Percentiles rank a stretch among this genome's conserved stretches.
Evolutionary conservation across 176 grass and related monocot species (phyloP).

Genomic region (Carex scoparia): DNA sequence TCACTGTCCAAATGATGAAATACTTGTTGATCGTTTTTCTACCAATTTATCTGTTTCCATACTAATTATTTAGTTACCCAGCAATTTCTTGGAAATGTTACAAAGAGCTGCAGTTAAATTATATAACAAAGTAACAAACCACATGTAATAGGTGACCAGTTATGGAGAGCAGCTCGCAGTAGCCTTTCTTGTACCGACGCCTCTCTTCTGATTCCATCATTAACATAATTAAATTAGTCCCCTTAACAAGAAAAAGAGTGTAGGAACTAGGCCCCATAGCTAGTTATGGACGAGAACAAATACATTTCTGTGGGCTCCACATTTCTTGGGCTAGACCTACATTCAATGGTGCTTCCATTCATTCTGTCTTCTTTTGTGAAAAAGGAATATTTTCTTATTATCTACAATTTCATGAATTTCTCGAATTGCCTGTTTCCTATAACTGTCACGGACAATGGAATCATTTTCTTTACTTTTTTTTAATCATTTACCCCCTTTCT

Average conservation of each 20-base stretch:
- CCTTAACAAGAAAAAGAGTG: not conserved
- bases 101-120: too few species aligned
- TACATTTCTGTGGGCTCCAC: not conserved
- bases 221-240: not conserved
- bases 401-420: not conserved
- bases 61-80: not conserved
- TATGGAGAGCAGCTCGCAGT: not conserved
- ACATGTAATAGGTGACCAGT: not conserved
- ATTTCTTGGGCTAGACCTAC: constrained; percentile 14
- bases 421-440: not conserved
- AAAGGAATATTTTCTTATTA: constrained; percentile 3
- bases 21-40: not conserved
- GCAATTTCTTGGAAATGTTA: not conserved
- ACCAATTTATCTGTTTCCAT: not conserved
- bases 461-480: not conserved
- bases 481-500: not conserved
- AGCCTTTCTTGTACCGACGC: not conserved
- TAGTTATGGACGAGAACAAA: not conserved
- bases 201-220: not conserved
- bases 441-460: constrained; percentile 16
- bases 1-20: not conserved
- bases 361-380: constrained; percentile 25
- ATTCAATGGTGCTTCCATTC: constrained; percentile 14
- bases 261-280: not conserved
- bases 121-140: not conserved